phyloP scores from a whole-genome alignment of 2,329 filamentous ascomycete species.

The Pleurostoma richardsiae region DNA sequence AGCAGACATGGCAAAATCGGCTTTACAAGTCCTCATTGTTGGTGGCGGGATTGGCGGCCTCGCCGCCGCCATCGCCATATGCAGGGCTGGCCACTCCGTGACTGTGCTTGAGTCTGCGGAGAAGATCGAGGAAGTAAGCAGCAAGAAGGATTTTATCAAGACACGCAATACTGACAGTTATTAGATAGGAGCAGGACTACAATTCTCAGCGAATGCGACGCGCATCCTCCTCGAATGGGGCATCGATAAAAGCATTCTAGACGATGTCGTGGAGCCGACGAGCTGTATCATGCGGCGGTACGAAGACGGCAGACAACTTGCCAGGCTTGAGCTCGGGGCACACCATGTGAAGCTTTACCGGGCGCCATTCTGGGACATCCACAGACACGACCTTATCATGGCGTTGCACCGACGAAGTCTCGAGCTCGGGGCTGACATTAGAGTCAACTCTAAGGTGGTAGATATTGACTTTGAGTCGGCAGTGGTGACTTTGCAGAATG shows the following conservation, averaged over 20 bases:
- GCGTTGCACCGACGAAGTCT: constrained; percentile 3
- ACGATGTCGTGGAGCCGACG: constrained; percentile 4
- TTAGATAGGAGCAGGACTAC: not conserved
- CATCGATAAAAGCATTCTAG: constrained; percentile 3
- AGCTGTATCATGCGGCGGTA: constrained; percentile 7
- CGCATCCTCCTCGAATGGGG: not conserved
- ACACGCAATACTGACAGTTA: not conserved
- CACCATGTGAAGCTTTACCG: constrained; percentile 5
- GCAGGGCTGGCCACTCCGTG: constrained; percentile 9
- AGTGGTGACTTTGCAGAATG: constrained; percentile 14
- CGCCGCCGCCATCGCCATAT: constrained; percentile 7
- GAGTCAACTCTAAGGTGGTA: constrained; percentile 2
- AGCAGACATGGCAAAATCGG: not conserved
- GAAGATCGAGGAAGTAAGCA: constrained; percentile 5
- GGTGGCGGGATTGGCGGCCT: constrained; percentile 11
- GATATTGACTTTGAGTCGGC: constrained; percentile 4
- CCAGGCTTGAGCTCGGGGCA: constrained; percentile 1
- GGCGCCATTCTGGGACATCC: constrained; percentile 7
- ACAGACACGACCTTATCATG: constrained; percentile 6
- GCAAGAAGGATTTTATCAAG: not conserved
- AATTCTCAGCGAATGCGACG: not conserved
- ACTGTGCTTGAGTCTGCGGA: constrained; percentile 7
- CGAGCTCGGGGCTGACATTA: constrained; percentile 4
- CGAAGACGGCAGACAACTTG: constrained; percentile 1
- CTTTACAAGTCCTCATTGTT: constrained; percentile 4